Evolutionary conservation across 768 basidiomycete species (phyloP), one percentile per base, ranked within the genome.

Genomic region (Pleurotus tuoliensis): DNA sequence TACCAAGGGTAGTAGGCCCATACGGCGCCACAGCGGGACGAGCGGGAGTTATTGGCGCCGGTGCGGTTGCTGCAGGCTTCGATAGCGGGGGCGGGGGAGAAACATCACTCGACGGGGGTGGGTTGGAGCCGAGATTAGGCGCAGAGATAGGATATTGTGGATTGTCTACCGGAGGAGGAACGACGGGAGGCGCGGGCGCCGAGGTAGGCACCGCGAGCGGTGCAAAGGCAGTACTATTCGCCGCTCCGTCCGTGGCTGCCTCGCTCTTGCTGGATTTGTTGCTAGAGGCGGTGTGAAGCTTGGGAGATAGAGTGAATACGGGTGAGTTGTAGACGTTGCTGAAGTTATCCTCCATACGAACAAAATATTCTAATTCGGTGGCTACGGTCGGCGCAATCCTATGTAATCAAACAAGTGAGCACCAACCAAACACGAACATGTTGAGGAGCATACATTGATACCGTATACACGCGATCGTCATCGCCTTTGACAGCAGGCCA

Each of bases 271-370:
- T 9, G 30, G 30, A 34, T 34, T 34, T 34, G 8, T 34, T 34
- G 11, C 30, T 11, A 34, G 30, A 34, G 30, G 8, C 30, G 4
- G 3, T 34, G 30, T 34, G 30, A 11, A 5, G 56, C 70, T 62
- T 56, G 72, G 71, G 49, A 59, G 47, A 45, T 8, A 72, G 50
- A 25, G 59, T 55, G 48, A 74, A 72, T 27, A 47, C 41, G 2
- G 69, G 66, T 1, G 71, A 71, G 37, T 54, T 57, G 30, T 57
- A 64, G 12, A 46, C 55, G 4, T 50, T 55, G 2, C 63, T 69
- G 50, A 62, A 67, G 47, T 69, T 63, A 47, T 68, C 69, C 46
- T 64, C 56, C 65, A 69, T 66, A 34, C 50, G 20, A 55, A 66
- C 38, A 38, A 45, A 58, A 59, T 65, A 59, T 22, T 41, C 22